Evolutionary conservation across 169 alveolate species (phyloP).

Genomic region (Cyclospora cayetanensis): DNA sequence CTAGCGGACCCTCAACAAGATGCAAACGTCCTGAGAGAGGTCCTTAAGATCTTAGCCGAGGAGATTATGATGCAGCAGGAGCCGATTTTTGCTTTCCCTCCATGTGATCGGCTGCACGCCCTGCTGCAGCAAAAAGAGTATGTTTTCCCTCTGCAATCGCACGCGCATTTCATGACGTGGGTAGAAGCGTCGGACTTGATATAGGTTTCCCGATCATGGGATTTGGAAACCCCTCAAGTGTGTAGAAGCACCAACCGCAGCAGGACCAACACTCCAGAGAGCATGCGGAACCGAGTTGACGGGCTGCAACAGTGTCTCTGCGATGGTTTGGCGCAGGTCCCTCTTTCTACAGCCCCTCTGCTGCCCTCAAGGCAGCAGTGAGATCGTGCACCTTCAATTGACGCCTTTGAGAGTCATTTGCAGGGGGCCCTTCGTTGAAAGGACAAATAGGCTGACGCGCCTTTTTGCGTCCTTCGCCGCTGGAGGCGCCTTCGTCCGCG

Average conservation of each 20-base stretch:
- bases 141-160: no score
- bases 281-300: no score
- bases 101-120: background rate
- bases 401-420: background rate
- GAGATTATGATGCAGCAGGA: background rate
- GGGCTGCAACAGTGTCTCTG: no score
- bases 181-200: no score
- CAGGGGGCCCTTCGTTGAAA: background rate
- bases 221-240: no score
- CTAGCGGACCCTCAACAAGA: background rate
- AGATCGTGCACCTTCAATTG: background rate
- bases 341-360: no score
- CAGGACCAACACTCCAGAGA: no score
- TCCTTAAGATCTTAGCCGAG: background rate
- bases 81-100: background rate
- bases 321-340: no score
- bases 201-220: no score
- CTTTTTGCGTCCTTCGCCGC: background rate
- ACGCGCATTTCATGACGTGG: no score
- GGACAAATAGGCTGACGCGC: slow-evolving; percentile 24
- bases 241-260: no score
- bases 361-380: no score
- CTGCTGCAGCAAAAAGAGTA: background rate
- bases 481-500: background rate
- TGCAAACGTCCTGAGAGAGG: background rate